phyloP scores from a whole-genome alignment of 345 rosid genomes.

The Capsella bursapastoris region DNA sequence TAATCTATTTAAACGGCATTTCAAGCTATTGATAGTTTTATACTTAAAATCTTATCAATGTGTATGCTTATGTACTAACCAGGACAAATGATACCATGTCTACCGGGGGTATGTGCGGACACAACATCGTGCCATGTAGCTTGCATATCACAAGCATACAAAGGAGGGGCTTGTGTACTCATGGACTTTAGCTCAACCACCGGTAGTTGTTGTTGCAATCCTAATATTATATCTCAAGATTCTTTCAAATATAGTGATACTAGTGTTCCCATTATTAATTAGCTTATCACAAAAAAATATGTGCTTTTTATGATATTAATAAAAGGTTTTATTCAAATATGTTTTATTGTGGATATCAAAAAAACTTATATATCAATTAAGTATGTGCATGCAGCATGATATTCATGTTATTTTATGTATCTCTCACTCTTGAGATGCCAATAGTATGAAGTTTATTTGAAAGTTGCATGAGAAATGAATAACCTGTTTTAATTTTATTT shows the following conservation, averaged over 20 bases:
- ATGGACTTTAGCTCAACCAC: not conserved
- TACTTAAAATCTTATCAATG: not conserved
- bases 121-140: not conserved
- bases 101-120: constrained; percentile 7
- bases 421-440: no score
- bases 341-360: not conserved
- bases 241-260: not conserved
- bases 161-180: constrained; percentile 32
- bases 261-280: not conserved
- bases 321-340: not conserved
- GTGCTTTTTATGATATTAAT: not conserved
- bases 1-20: no score
- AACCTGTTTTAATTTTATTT: no score
- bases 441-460: no score
- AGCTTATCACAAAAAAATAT: not conserved
- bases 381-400: no score
- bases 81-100: constrained; percentile 30
- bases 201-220: constrained; percentile 34
- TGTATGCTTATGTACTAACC: constrained; percentile 10
- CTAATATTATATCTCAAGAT: not conserved
- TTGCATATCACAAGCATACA: constrained; percentile 29
- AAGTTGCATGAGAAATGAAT: no score
- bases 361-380: not conserved
- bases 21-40: not conserved
- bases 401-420: no score